Conservation (phyloP, 768 basidiomycete genomes). For the Naganishia onofrii region DNA sequence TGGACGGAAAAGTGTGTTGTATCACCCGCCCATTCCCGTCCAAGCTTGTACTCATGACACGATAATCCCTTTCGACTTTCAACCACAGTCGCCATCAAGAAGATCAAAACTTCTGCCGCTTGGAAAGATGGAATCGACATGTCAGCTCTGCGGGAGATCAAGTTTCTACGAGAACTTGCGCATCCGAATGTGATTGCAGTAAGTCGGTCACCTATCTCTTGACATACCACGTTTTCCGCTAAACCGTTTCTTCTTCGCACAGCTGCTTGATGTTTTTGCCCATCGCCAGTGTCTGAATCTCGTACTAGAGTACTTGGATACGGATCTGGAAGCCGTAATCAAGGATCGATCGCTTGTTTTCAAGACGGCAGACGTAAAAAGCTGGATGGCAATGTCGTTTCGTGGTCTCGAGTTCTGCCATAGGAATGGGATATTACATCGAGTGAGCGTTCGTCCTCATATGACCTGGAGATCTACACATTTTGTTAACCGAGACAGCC, state of each 20-base stretch:
- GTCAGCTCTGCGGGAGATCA: conserved; percentile 97
- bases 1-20: conserved; percentile 39
- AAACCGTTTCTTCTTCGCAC: not conserved
- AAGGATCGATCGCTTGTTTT: conserved; percentile 90
- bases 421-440: conserved; percentile 85
- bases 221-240: not conserved
- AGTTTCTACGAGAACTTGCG: conserved; percentile 86
- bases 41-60: not conserved
- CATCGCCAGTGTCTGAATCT: conserved; percentile 94
- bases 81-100: conserved; percentile 77
- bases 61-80: not conserved
- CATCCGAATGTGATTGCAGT: conserved; percentile 96
- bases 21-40: not conserved
- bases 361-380: conserved; percentile 91
- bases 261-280: conserved; percentile 89
- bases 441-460: conserved; percentile 59
- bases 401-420: conserved; percentile 98
- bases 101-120: conserved; percentile 83
- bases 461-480: not conserved
- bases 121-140: conserved; percentile 98
- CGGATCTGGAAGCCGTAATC: conserved; percentile 94
- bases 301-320: conserved; percentile 92
- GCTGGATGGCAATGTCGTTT: conserved; percentile 98
- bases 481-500: not conserved
- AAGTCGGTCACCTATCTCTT: conserved; percentile 32